Conservation (phyloP, 257 asterid species). For the Przewalskia tangutica region DNA sequence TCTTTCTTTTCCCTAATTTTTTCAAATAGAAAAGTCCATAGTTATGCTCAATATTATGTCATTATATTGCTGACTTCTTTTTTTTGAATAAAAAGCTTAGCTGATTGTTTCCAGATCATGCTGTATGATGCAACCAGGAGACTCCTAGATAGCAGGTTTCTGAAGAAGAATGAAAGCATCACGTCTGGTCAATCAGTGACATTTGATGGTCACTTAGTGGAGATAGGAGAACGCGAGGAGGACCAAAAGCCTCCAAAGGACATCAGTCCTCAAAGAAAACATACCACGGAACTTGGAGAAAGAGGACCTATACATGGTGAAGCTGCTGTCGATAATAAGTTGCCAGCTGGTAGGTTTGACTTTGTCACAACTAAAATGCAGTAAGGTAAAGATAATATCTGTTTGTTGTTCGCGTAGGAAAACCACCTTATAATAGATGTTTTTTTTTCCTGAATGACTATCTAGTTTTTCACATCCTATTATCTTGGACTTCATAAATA, state of each 20-base stretch:
- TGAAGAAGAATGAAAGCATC: slow-evolving; percentile 52
- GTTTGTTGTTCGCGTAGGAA: background rate
- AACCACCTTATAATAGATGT: background rate
- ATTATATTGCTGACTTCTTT: background rate
- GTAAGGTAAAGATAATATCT: slow-evolving; percentile 8
- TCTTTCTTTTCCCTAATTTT: background rate
- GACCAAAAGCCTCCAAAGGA: slow-evolving; percentile 30
- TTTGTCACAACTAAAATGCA: slow-evolving; percentile 6
- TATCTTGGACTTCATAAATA: background rate
- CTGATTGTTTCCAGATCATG: slow-evolving; percentile 41
- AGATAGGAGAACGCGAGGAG: slow-evolving; percentile 51
- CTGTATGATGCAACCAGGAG: slow-evolving; percentile 55
- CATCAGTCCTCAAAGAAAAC: slow-evolving; percentile 18
- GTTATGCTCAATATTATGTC: background rate
- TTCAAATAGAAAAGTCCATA: background rate
- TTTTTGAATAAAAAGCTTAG: background rate
- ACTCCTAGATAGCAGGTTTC: slow-evolving; percentile 55
- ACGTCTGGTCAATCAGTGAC: slow-evolving; percentile 49
- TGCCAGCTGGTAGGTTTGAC: slow-evolving; percentile 33
- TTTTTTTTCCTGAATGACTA: background rate
- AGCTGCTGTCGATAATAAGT: slow-evolving; percentile 11
- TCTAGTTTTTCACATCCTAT: background rate
- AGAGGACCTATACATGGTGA: slow-evolving; percentile 11
- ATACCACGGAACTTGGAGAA: slow-evolving; percentile 16
- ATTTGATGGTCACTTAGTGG: slow-evolving; percentile 60